These are phyloP conservation scores for Beauveria caledonica DNA, from an alignment of 2,329 filamentous ascomycete genomes.

Conservation along the genomic window DNA sequence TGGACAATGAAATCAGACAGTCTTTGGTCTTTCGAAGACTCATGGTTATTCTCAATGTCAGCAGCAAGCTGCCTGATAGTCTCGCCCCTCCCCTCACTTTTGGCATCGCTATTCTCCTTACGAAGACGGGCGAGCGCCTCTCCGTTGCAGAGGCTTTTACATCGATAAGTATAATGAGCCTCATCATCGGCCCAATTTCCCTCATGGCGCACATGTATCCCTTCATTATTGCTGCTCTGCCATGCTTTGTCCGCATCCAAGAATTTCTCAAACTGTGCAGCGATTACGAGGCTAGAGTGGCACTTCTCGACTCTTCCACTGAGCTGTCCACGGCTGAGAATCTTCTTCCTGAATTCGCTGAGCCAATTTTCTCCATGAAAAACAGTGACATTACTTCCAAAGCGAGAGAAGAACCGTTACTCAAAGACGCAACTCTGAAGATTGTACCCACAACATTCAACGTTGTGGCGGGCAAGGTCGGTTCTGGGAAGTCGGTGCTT, in stretches of 20 bases:
- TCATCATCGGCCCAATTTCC: background rate
- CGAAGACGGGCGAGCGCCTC: background rate
- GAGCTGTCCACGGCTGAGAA: background rate
- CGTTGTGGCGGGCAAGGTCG: constrained; percentile 18
- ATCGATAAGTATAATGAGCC: background rate
- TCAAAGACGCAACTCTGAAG: constrained; percentile 12
- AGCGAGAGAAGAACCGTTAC: background rate
- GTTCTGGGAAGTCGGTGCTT: constrained; percentile 18
- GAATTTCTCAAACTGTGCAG: background rate
- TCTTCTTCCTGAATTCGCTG: background rate
- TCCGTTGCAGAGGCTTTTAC: background rate
- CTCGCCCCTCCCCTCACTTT: constrained; percentile 17
- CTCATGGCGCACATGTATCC: background rate
- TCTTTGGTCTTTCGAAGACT: constrained; percentile 17
- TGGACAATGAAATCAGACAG: constrained; percentile 15
- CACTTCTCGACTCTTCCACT: background rate
- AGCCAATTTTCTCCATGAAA: background rate
- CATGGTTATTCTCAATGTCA: constrained; percentile 12
- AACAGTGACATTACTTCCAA: constrained; percentile 7
- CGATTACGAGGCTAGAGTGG: background rate
- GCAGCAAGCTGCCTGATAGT: constrained; percentile 11
- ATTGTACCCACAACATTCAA: constrained; percentile 13
- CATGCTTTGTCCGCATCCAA: background rate
- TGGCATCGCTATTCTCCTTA: constrained; percentile 8
- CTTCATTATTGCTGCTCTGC: background rate